Conservation (phyloP, 768 basidiomycete species). For the Psilocybe azurescens region DNA sequence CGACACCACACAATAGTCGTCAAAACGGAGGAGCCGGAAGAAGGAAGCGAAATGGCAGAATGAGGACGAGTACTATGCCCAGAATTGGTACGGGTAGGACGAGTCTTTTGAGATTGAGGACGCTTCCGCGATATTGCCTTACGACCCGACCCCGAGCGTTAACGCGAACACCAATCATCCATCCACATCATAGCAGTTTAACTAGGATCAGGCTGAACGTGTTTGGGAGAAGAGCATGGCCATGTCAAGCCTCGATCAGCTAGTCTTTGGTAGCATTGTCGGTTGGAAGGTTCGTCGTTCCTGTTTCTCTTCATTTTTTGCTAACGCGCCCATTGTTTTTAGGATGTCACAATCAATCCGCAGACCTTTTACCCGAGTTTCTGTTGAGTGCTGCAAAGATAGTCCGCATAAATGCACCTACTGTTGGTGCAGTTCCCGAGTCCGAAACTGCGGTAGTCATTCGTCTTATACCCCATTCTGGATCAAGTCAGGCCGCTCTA, state of each 20-base stretch:
- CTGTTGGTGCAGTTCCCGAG: conserved; percentile 7
- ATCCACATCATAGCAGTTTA: conserved; percentile 26
- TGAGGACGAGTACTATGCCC: conserved; percentile 5
- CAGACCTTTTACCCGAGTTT: conserved; percentile 60
- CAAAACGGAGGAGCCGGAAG: conserved; percentile 18
- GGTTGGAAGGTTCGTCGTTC: conserved; percentile 60
- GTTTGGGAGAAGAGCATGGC: conserved; percentile 32
- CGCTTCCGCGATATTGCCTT: conserved; percentile 24
- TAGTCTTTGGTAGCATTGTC: conserved; percentile 37
- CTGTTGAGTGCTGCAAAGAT: conserved; percentile 48
- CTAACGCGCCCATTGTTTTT: neutral
- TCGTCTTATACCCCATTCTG: conserved; percentile 21
- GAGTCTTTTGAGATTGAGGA: conserved; percentile 19
- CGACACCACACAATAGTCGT: neutral
- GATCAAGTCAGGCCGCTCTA: conserved; percentile 24
- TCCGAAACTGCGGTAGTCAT: neutral
- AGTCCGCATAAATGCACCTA: conserved; percentile 23
- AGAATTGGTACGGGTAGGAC: conserved; percentile 6
- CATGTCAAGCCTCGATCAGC: conserved; percentile 29
- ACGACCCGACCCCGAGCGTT: conserved; percentile 18
- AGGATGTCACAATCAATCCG: conserved; percentile 67
- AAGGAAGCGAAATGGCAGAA: conserved; percentile 30
- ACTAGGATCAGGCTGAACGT: conserved; percentile 42
- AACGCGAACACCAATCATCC: no score
- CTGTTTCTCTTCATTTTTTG: neutral